Base-by-base conservation (phyloP, 345 rosid genomes). In the Draba incana region DNA sequence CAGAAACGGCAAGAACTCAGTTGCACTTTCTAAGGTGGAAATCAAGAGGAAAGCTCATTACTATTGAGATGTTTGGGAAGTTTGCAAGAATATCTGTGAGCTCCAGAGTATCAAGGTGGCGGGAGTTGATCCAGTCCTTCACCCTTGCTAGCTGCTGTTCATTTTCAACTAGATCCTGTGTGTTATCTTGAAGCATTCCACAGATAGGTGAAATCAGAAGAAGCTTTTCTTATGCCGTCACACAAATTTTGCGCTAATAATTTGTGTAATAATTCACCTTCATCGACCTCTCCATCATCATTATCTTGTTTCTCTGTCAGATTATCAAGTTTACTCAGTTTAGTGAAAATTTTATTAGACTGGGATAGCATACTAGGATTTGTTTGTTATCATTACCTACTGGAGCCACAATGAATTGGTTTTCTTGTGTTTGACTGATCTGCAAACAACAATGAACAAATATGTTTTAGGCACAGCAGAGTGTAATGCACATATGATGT, bases 61-160 rank as follows among this genome's bases (percentile, higher is more conserved):
- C 99, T 72, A 83, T 78, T 74, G 99, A 87, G 78, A 91, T 87
- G 72, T 88, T 96, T 9, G 92, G 84, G 75, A 94, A 89, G 76
- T 83, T 82, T 24, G 98, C 84, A 64, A 91, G 92, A 57, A 89
- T 67, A 61, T 89, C 99, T 63, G 85, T 81, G 52, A 91, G 82
- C 70, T 78, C 87, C 62, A 94, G 35, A 49, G 80, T 78, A 53
- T 84, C 76, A 16, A 82, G 78, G 62, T 81, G 93, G 63, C 60
- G 70, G 54, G 76, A 64, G 66, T 50, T 77, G 69, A 89, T 80
- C 99, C 99, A 94, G 16, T 85, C 84, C 79, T 88, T 94, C 70
- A 91, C 93, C 78, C 89, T 86, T 55, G 67, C 78, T 67, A 87
- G 66, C 75, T 94, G 92, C 31, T 83, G 86, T 75, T 88, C 98